phyloP scores from a whole-genome alignment of 352 stramenopile species.

The Globisporangium nodosum region DNA sequence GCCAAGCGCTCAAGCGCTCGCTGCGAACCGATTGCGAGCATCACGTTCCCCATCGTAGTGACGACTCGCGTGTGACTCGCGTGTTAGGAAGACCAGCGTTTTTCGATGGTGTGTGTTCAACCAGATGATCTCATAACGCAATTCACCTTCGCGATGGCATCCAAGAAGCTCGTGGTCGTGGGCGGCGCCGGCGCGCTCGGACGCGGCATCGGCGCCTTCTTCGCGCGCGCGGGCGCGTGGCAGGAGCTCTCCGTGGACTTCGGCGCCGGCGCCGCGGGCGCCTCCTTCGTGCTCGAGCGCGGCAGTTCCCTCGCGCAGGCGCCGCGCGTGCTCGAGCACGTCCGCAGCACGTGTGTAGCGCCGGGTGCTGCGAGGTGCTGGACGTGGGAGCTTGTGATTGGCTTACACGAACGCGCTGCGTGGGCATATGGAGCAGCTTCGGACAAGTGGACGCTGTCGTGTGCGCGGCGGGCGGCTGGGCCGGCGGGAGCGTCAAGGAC shows the following conservation, averaged over 20 bases:
- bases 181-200: slow-evolving; percentile 71
- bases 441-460: slow-evolving; percentile 71
- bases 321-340: slow-evolving; percentile 37
- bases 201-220: slow-evolving; percentile 56
- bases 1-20: too few relatives aligned
- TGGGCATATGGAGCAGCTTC: slow-evolving; percentile 17
- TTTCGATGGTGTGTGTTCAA: too few relatives aligned
- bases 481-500: slow-evolving; percentile 67
- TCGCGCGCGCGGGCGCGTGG: slow-evolving; percentile 51
- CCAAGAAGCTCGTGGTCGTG: slow-evolving; percentile 71
- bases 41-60: background rate
- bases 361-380: background rate
- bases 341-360: slow-evolving; percentile 33
- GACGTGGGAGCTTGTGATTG: background rate
- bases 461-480: slow-evolving; percentile 77
- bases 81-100: background rate
- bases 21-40: too few relatives aligned
- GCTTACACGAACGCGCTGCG: background rate
- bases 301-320: slow-evolving; percentile 44
- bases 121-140: background rate
- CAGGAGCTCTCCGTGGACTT: slow-evolving; percentile 71
- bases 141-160: slow-evolving; percentile 10
- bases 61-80: too few relatives aligned
- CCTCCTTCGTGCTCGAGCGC: slow-evolving; percentile 43
- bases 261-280: slow-evolving; percentile 24